Conservation (phyloP, 2,329 filamentous ascomycete species). For the Lachnellula occidentalis region DNA sequence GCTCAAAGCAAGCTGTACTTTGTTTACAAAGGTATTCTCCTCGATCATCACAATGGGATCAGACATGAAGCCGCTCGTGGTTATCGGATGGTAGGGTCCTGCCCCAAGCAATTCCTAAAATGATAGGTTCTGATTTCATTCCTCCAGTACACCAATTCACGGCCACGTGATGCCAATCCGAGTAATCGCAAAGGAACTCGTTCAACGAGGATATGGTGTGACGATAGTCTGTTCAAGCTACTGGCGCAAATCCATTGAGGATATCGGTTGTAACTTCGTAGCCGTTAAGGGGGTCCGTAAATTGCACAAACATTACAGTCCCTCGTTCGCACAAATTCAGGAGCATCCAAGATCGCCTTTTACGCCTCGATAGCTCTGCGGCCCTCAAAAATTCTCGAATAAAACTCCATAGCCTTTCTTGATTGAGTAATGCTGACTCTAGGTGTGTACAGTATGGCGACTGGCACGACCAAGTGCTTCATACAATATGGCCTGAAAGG, state of each 20-base stretch:
- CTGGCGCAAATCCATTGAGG: conserved; percentile 33
- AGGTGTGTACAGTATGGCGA: conserved; percentile 14
- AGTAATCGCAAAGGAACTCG: conserved; percentile 16
- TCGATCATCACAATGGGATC: background rate
- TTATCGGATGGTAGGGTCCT: conserved; percentile 1
- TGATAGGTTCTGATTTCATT: no score
- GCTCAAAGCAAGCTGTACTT: no score
- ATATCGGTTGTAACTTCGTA: conserved; percentile 36
- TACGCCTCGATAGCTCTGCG: no score
- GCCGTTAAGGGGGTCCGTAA: conserved; percentile 18
- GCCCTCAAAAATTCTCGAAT: no score
- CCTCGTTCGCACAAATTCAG: no score
- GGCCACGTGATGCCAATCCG: conserved; percentile 19
- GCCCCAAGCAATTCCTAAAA: no score
- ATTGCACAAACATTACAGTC: no score
- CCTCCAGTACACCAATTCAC: conserved; percentile 10
- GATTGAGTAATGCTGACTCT: no score
- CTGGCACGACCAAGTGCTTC: conserved; percentile 22
- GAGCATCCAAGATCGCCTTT: no score
- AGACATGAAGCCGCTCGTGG: conserved; percentile 11
- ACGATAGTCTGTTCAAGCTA: conserved; percentile 37
- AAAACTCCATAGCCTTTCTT: no score
- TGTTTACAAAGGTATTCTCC: background rate
- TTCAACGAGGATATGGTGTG: conserved; percentile 37
- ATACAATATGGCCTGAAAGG: conserved; percentile 19